Conservation (phyloP, 768 basidiomycete species). For the Fomitopsis serialis region DNA sequence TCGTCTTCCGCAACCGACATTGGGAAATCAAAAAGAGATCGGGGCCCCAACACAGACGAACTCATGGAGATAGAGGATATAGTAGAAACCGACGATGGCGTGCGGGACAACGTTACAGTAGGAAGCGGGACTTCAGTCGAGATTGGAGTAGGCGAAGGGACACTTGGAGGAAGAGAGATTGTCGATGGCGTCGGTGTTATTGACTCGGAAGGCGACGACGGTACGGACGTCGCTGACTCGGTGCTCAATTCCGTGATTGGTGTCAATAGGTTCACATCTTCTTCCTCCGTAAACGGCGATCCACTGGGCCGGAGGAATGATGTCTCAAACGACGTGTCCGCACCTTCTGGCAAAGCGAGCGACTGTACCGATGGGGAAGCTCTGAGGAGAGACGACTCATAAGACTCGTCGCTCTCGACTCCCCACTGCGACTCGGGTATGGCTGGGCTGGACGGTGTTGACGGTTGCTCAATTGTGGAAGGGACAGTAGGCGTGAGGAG, state of each 20-base stretch:
- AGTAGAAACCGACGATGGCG: conserved; percentile 25
- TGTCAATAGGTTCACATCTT: conserved; percentile 24
- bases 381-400: conserved; percentile 69
- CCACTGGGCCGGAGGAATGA: conserved; percentile 65
- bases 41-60: conserved; percentile 23
- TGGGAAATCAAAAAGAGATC: conserved; percentile 18
- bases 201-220: conserved; percentile 25
- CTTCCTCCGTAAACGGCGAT: conserved; percentile 18
- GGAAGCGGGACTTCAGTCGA: conserved; percentile 10
- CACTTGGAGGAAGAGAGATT: conserved; percentile 28
- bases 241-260: conserved; percentile 28
- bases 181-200: conserved; percentile 24
- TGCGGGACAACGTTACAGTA: conserved; percentile 16
- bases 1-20: conserved; percentile 22
- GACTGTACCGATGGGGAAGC: conserved; percentile 63
- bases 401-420: conserved; percentile 59
- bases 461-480: conserved; percentile 23
- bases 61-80: conserved; percentile 26
- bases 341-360: conserved; percentile 47
- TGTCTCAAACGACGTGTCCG: conserved; percentile 67
- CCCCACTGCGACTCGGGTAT: conserved; percentile 50
- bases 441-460: conserved; percentile 34
- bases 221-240: conserved; percentile 17
- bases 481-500: conserved; percentile 18
- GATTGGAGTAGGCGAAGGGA: conserved; percentile 21